A percentile compares a stretch with the other conserved stretches of the same genome.
phyloP scores from a whole-genome alignment of 2,329 filamentous ascomycete species.

The Amauroascus verrucosus region DNA sequence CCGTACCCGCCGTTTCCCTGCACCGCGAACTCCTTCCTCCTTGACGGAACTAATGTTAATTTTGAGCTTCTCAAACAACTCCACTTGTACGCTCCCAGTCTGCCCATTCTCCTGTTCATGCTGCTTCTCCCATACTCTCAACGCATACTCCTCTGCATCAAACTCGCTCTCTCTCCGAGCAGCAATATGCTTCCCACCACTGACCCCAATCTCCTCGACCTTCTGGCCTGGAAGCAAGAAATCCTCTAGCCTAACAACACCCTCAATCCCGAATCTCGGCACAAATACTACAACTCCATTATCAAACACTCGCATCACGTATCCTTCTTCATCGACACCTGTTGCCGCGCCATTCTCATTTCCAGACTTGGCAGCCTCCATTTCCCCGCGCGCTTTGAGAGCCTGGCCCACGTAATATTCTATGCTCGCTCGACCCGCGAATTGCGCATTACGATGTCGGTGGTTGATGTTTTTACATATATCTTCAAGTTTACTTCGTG shows the following conservation, averaged over 20 bases:
- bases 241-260: conserved; percentile 76
- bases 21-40: conserved; percentile 61
- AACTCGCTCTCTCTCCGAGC: conserved; percentile 61
- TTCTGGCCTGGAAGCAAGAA: conserved; percentile 47
- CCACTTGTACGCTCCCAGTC: conserved; percentile 46
- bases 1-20: conserved; percentile 70
- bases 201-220: conserved; percentile 18
- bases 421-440: conserved; percentile 85
- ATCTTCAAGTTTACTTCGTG: conserved; percentile 73
- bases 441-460: conserved; percentile 90
- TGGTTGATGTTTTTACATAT: conserved; percentile 99
- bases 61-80: conserved; percentile 83
- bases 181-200: conserved; percentile 11
- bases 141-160: conserved; percentile 73
- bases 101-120: conserved; percentile 46
- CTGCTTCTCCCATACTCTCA: conserved; percentile 51
- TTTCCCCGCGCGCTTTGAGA: conserved; percentile 59
- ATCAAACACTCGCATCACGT: conserved; percentile 93
- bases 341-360: conserved; percentile 9
- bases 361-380: conserved; percentile 23
- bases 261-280: conserved; percentile 89
- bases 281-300: conserved; percentile 97
- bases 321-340: conserved; percentile 70
- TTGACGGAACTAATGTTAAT: conserved; percentile 86
- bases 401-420: conserved; percentile 98